These are phyloP conservation scores for Colletotrichum kahawae DNA, from an alignment of 2,329 filamentous ascomycete species.

Conservation along the genomic window DNA sequence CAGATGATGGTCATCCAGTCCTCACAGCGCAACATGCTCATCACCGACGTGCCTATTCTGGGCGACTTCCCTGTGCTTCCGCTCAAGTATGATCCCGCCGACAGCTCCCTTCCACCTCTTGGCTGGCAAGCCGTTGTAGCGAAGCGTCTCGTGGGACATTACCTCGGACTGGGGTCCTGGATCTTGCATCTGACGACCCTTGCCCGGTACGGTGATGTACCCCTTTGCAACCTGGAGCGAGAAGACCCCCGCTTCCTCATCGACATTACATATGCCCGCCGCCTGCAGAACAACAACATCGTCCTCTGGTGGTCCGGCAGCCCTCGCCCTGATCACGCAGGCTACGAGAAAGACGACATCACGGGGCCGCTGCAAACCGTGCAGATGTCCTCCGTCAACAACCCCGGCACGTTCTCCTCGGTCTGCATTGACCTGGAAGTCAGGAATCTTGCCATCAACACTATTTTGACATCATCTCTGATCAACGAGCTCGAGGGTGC, in stretches of 20 bases:
- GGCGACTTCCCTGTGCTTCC: slow-evolving; percentile 84
- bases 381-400: slow-evolving; percentile 92
- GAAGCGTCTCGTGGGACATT: slow-evolving; percentile 85
- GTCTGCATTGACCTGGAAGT: slow-evolving; percentile 96
- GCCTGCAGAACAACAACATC: slow-evolving; percentile 88
- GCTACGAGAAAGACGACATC: slow-evolving; percentile 92
- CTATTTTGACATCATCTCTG: slow-evolving; percentile 92
- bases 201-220: slow-evolving; percentile 90
- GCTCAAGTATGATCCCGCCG: slow-evolving; percentile 80
- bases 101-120: slow-evolving; percentile 87
- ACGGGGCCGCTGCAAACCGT: slow-evolving; percentile 82
- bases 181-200: slow-evolving; percentile 86
- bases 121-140: slow-evolving; percentile 93
- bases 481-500: slow-evolving; percentile 95
- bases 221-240: slow-evolving; percentile 91
- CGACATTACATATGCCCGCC: slow-evolving; percentile 90
- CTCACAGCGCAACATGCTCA: slow-evolving; percentile 77
- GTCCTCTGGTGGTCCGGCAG: slow-evolving; percentile 96
- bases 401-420: slow-evolving; percentile 90
- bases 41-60: slow-evolving; percentile 84
- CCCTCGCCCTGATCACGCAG: slow-evolving; percentile 90
- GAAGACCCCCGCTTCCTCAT: slow-evolving; percentile 96
- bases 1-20: slow-evolving; percentile 90
- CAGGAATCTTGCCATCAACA: slow-evolving; percentile 96
- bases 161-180: slow-evolving; percentile 92